Percentiles rank a stretch among this genome's conserved stretches.
These are phyloP conservation scores for Acacia melanoxylon DNA, from an alignment of 306 rosid genomes.

Conservation along the genomic window DNA sequence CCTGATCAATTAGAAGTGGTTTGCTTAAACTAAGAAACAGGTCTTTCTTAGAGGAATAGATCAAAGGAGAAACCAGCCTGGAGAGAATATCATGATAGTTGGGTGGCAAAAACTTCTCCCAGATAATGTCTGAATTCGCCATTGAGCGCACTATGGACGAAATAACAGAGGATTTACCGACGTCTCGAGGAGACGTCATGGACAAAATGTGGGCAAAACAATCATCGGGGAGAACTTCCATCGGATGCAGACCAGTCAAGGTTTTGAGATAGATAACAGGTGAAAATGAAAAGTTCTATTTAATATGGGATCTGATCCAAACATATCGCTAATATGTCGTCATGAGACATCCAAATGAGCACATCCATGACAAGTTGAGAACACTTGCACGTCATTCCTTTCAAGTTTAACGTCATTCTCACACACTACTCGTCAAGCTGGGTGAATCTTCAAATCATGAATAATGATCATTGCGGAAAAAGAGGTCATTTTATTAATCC, in stretches of 20 bases:
- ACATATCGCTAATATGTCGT: conserved; percentile 40
- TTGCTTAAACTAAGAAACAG: conserved; percentile 46
- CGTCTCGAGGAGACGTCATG: conserved; percentile 53
- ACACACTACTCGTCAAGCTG: neutral
- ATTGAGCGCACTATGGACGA: conserved; percentile 32
- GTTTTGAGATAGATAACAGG: neutral
- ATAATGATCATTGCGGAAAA: neutral
- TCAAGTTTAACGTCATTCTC: neutral
- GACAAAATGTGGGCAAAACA: conserved; percentile 57
- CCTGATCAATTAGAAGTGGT: conserved; percentile 54
- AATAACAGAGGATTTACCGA: conserved; percentile 33
- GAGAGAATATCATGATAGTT: conserved; percentile 39
- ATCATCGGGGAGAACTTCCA: conserved; percentile 55
- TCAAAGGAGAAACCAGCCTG: conserved; percentile 43
- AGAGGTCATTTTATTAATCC: neutral
- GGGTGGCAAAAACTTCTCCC: conserved; percentile 55
- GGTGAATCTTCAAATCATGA: neutral
- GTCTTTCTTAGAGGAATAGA: conserved; percentile 47
- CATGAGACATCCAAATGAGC: conserved; percentile 39
- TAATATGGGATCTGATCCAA: conserved; percentile 3
- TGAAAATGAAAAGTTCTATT: neutral
- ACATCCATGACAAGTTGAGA: conserved; percentile 25
- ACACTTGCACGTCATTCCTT: neutral
- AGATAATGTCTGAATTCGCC: conserved; percentile 51
- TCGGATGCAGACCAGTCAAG: neutral